Conservation (phyloP, 1,284 basidiomycete genomes). For the Gomphus bonarii region DNA sequence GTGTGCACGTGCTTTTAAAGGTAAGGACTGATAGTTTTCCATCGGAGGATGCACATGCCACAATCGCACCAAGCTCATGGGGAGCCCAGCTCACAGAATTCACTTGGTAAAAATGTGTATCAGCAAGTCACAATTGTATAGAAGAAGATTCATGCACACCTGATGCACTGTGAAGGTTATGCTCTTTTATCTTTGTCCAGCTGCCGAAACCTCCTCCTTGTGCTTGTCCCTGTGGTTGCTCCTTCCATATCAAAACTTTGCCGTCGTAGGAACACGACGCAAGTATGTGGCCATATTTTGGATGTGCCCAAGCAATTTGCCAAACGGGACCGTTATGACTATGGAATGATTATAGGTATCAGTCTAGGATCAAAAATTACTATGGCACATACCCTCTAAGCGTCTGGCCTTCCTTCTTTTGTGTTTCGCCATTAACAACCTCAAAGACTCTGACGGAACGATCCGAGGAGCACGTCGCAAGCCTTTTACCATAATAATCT, state of each 20-base stretch:
- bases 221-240: conserved; percentile 40
- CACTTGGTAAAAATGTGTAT: conserved; percentile 36
- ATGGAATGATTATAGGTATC: conserved; percentile 1
- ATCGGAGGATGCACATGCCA: conserved; percentile 97
- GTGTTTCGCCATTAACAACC: conserved; percentile 77
- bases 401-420: conserved; percentile 60
- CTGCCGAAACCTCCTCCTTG: conserved; percentile 44
- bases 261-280: conserved; percentile 98
- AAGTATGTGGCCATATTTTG: conserved; percentile 92
- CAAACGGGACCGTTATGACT: conserved; percentile 96
- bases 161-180: conserved; percentile 88
- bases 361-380: neutral
- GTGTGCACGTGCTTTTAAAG: conserved; percentile 80
- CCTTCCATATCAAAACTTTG: conserved; percentile 98
- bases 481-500: conserved; percentile 94
- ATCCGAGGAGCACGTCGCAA: conserved; percentile 96
- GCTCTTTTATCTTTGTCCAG: conserved; percentile 97
- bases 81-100: conserved; percentile 99
- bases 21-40: conserved; percentile 95
- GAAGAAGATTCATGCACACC: conserved; percentile 36
- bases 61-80: conserved; percentile 91
- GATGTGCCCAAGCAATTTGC: conserved; percentile 99
- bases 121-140: neutral
- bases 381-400: conserved; percentile 65
- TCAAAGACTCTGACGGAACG: conserved; percentile 94